Conservation (phyloP, 805 yeast species). For the Ogataea henricii region DNA sequence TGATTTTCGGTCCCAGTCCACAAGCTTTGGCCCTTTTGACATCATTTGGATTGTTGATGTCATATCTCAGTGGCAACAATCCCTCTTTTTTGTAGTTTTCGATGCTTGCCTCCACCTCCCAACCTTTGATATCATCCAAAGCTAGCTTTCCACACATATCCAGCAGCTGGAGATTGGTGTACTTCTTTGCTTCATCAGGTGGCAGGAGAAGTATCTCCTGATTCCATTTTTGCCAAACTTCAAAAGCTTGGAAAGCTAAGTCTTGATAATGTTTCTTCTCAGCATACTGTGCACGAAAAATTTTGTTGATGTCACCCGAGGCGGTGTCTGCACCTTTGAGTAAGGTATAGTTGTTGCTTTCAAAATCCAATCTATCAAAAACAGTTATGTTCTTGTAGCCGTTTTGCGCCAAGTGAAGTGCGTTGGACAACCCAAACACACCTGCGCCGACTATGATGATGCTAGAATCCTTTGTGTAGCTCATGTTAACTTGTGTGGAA, state of each 20-base stretch:
- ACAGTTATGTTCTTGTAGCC: conserved; percentile 42
- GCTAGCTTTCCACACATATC: conserved; percentile 34
- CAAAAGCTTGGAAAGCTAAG: conserved; percentile 32
- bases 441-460: conserved; percentile 56
- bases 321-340: conserved; percentile 43
- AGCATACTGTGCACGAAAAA: conserved; percentile 41
- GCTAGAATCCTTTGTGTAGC: conserved; percentile 17
- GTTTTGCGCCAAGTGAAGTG: conserved; percentile 41
- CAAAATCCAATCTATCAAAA: conserved; percentile 39
- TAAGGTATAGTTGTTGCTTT: conserved; percentile 31
- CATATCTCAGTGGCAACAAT: conserved; percentile 32
- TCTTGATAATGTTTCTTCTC: conserved; percentile 39
- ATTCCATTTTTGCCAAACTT: conserved; percentile 30
- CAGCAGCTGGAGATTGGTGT: conserved; percentile 27
- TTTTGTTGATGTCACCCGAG: conserved; percentile 42
- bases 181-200: conserved; percentile 27
- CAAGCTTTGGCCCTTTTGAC: conserved; percentile 34
- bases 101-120: conserved; percentile 29
- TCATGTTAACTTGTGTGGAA: too few species aligned
- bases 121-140: conserved; percentile 29
- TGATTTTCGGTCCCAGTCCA: conserved; percentile 32
- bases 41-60: conserved; percentile 33
- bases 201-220: conserved; percentile 26
- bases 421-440: conserved; percentile 54
- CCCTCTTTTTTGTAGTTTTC: conserved; percentile 31